Conservation (phyloP, 1,139 yeast species). For the Taphrina flavorubra region DNA sequence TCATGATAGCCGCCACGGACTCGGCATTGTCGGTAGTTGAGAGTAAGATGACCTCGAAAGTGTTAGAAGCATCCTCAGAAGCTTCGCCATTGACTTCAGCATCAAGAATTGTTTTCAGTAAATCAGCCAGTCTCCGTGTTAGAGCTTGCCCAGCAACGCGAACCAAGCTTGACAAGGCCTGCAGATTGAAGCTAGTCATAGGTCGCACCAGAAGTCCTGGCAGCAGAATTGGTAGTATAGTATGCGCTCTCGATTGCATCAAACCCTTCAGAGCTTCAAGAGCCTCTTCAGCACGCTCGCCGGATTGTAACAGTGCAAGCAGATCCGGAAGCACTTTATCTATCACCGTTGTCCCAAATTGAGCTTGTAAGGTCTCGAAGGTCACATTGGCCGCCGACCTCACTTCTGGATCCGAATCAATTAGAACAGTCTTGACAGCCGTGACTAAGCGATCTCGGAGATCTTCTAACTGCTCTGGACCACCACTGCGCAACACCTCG, state of each 20-base stretch:
- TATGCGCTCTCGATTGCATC: constrained; percentile 87
- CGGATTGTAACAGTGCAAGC: constrained; percentile 69
- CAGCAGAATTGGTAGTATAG: constrained; percentile 89
- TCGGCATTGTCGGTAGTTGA: constrained; percentile 73
- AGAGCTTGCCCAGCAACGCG: constrained; percentile 88
- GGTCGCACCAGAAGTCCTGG: constrained; percentile 86
- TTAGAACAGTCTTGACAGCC: constrained; percentile 78
- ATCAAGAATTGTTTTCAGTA: constrained; percentile 69
- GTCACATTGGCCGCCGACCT: constrained; percentile 92
- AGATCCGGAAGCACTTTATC: constrained; percentile 88
- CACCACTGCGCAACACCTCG: constrained; percentile 80
- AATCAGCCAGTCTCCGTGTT: constrained; percentile 59
- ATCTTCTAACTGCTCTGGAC: constrained; percentile 64
- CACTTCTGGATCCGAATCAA: constrained; percentile 73
- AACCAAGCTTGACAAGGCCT: constrained; percentile 85
- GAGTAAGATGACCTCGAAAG: constrained; percentile 71
- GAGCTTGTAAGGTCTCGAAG: constrained; percentile 81
- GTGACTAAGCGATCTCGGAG: constrained; percentile 73
- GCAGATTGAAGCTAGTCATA: constrained; percentile 80
- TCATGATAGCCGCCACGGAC: constrained; percentile 84
- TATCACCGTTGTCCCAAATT: constrained; percentile 75
- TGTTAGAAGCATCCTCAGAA: constrained; percentile 52
- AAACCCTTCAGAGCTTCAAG: constrained; percentile 87
- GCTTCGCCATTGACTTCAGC: constrained; percentile 70
- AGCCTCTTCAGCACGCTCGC: constrained; percentile 72